Evolutionary conservation across 2,329 filamentous ascomycete genomes (phyloP).

Genomic region (Albifimbria verrucaria): DNA sequence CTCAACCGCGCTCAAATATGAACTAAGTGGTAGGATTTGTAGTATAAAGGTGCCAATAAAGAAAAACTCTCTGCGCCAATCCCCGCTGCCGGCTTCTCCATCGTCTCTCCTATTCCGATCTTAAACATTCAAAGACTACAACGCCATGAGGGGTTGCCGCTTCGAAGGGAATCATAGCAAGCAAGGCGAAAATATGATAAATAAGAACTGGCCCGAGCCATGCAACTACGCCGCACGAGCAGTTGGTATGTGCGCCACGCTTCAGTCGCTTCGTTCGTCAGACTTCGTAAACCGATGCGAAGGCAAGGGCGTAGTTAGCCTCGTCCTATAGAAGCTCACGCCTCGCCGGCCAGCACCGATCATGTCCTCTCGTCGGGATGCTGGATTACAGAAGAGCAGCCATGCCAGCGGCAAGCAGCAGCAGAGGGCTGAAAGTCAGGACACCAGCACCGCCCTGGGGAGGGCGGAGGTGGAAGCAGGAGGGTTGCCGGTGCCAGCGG

Average conservation of each 20-base stretch:
- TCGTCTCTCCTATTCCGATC: conserved; percentile 14
- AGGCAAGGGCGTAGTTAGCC: not conserved
- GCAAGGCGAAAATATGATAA: conserved; percentile 7
- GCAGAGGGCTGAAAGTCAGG: conserved; percentile 31
- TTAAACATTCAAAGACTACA: conserved; percentile 6
- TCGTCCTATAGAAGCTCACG: not conserved
- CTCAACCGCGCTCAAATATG: conserved; percentile 18
- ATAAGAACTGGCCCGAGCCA: conserved; percentile 9
- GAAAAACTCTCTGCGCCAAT: conserved; percentile 10
- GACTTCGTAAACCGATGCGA: conserved; percentile 30
- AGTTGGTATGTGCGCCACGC: not conserved
- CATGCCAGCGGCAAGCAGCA: conserved; percentile 31
- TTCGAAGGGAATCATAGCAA: conserved; percentile 18
- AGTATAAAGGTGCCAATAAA: conserved; percentile 15
- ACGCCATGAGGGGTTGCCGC: conserved; percentile 1
- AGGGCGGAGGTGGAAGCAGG: conserved; percentile 10
- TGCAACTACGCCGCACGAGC: conserved; percentile 7
- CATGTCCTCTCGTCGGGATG: conserved; percentile 20
- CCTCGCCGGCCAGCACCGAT: conserved; percentile 5
- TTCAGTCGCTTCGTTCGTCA: conserved; percentile 16
- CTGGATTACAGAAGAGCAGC: conserved; percentile 31
- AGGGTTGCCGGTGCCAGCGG: conserved; percentile 11
- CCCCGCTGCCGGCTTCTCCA: conserved; percentile 13
- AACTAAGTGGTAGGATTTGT: conserved; percentile 18
- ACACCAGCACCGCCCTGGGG: conserved; percentile 24